phyloP scores from a whole-genome alignment of 345 rosid genomes.

The Eucalyptus globulus region DNA sequence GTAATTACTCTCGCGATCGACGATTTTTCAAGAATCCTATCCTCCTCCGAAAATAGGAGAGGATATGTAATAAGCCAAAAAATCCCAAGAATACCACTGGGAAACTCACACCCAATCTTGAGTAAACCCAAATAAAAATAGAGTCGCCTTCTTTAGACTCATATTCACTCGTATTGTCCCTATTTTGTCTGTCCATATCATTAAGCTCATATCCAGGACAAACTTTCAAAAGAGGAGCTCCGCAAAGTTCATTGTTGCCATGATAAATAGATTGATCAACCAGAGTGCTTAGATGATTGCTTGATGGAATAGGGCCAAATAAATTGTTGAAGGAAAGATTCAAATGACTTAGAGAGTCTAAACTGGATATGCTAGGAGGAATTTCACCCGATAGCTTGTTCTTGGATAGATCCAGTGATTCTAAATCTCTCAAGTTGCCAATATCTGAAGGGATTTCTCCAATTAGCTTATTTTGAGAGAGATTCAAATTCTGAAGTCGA shows the following conservation, averaged over 20 bases:
- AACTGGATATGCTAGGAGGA: background rate
- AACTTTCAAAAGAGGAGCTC: background rate
- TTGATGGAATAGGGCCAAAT: background rate
- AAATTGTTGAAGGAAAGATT: background rate
- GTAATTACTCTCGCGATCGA: background rate
- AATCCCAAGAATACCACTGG: background rate
- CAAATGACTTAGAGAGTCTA: background rate
- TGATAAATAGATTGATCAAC: background rate
- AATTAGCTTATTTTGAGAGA: background rate
- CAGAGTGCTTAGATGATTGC: background rate
- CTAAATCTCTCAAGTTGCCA: background rate
- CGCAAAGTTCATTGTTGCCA: background rate
- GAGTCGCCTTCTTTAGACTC: background rate
- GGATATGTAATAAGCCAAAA: accelerated
- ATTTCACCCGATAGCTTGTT: background rate
- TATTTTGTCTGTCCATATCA: background rate
- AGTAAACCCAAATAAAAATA: background rate
- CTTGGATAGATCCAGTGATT: accelerated
- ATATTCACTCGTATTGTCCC: accelerated
- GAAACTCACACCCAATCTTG: background rate
- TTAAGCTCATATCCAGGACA: background rate
- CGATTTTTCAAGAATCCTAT: accelerated
- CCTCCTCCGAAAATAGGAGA: background rate
- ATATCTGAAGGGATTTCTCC: background rate
- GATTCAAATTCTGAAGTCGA: background rate